phyloP scores from a whole-genome alignment of 2,329 filamentous ascomycete genomes.

The Cladorrhinum sp. region DNA sequence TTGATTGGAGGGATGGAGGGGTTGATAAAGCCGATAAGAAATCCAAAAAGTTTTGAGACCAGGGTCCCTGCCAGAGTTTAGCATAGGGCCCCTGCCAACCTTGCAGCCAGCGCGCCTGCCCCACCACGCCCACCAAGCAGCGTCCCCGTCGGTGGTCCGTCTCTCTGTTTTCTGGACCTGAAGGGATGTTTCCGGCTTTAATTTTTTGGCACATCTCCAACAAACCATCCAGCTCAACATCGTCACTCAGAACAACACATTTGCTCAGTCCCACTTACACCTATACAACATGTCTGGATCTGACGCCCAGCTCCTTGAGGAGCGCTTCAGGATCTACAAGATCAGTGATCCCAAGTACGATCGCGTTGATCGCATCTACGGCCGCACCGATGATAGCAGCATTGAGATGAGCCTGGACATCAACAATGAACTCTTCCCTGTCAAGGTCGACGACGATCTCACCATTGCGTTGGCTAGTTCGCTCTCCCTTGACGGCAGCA shows the following conservation, averaged over 20 bases:
- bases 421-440: slow-evolving; percentile 88
- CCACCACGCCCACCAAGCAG: background rate
- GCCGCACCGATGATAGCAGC: slow-evolving; percentile 58
- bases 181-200: slow-evolving; percentile 8
- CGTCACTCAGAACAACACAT: background rate
- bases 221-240: background rate
- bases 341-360: slow-evolving; percentile 90
- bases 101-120: background rate
- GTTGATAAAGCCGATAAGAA: slow-evolving; percentile 16
- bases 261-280: background rate
- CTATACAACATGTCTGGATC: slow-evolving; percentile 54
- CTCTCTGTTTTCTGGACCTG: background rate
- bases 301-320: slow-evolving; percentile 91
- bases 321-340: slow-evolving; percentile 77
- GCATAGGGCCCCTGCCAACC: background rate
- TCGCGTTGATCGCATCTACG: slow-evolving; percentile 82
- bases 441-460: slow-evolving; percentile 69
- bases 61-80: background rate
- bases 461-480: slow-evolving; percentile 82
- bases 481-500: slow-evolving; percentile 79
- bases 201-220: slow-evolving; percentile 16
- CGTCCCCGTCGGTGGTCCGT: background rate
- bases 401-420: slow-evolving; percentile 78
- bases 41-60: slow-evolving; percentile 8
- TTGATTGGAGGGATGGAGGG: slow-evolving; percentile 19